Evolutionary conservation across 2,329 filamentous ascomycete genomes (phyloP).

Genomic region (Aspergillus chevalieri): DNA sequence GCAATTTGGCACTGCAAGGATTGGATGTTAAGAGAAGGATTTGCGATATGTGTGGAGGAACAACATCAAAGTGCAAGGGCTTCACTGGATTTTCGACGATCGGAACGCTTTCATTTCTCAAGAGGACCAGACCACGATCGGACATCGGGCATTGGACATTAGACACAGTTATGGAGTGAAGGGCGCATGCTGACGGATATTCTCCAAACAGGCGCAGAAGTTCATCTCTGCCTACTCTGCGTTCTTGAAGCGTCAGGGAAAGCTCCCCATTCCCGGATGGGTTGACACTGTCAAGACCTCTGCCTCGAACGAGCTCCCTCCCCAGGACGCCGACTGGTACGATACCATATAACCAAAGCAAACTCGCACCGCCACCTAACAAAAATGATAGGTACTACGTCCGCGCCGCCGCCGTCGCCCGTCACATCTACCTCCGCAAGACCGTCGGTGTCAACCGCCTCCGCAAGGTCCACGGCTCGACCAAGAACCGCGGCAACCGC

Average conservation of each 20-base stretch:
- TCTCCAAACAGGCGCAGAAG: constrained; percentile 53
- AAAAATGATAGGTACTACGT: constrained; percentile 55
- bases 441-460: constrained; percentile 97
- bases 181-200: constrained; percentile 3
- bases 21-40: too few species aligned
- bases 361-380: constrained; percentile 3
- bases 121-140: neutral
- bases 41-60: too few species aligned
- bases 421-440: constrained; percentile 99
- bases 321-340: constrained; percentile 98
- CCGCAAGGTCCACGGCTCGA: constrained; percentile 89
- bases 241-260: constrained; percentile 66
- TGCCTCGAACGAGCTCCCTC: constrained; percentile 91
- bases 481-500: constrained; percentile 92
- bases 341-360: constrained; percentile 33
- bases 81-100: too few species aligned
- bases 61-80: too few species aligned
- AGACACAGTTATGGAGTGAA: neutral
- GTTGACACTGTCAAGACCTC: constrained; percentile 99
- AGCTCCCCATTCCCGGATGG: constrained; percentile 74
- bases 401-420: constrained; percentile 89
- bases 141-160: neutral
- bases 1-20: too few species aligned
- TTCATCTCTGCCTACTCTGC: constrained; percentile 63
- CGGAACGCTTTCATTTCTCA: neutral